Conservation (phyloP, 2,329 filamentous ascomycete species). For the Fusarium chlamydosporum region DNA sequence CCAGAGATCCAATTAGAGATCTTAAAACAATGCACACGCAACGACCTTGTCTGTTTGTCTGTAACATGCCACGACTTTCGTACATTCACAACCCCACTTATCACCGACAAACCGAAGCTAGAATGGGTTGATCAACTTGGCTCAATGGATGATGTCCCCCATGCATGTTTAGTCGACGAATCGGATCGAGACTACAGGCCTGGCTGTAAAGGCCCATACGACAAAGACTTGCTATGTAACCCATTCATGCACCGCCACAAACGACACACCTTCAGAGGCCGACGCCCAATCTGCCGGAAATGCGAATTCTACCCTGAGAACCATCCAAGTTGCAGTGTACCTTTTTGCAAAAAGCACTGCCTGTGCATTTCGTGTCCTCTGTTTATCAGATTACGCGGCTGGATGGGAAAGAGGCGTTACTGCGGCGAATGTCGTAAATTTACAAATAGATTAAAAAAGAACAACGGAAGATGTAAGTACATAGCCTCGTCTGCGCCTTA, state of each 20-base stretch:
- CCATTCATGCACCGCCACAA: neutral
- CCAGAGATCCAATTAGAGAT: constrained; percentile 21
- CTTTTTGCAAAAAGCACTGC: constrained; percentile 26
- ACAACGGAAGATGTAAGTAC: constrained; percentile 20
- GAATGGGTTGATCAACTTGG: constrained; percentile 17
- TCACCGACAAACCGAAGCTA: constrained; percentile 3
- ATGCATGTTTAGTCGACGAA: neutral
- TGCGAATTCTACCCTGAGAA: neutral
- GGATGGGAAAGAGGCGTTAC: constrained; percentile 12
- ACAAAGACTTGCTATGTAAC: accelerated
- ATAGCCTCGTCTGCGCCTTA: accelerated
- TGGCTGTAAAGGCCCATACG: neutral
- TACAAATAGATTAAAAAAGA: neutral
- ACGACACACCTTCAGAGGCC: neutral
- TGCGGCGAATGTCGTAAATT: constrained; percentile 9
- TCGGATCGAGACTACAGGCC: accelerated
- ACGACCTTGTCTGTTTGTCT: constrained; percentile 24
- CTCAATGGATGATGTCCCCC: neutral
- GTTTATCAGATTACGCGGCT: constrained; percentile 11
- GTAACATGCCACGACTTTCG: neutral
- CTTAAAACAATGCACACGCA: constrained; percentile 3
- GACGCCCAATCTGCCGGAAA: neutral
- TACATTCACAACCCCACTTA: neutral
- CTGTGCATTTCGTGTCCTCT: constrained; percentile 23
- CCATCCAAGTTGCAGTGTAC: constrained; percentile 3